These are phyloP conservation scores for Candida maltosa DNA, from an alignment of 805 yeast genomes.

Conservation along the genomic window DNA sequence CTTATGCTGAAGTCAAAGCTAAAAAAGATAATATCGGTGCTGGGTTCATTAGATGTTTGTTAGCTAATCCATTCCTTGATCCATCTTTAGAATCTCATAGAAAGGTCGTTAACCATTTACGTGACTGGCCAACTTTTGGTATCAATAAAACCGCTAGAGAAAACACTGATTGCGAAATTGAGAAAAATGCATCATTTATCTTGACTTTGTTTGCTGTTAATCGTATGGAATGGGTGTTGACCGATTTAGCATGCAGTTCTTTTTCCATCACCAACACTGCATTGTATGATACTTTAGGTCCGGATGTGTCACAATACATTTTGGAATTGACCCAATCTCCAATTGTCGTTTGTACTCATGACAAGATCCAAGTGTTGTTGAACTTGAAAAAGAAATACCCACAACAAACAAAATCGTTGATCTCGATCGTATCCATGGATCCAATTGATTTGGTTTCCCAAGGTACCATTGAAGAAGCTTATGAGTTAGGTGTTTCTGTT, in stretches of 20 bases:
- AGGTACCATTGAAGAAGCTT: slow-evolving; percentile 19
- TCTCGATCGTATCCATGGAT: slow-evolving; percentile 57
- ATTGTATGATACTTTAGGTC: slow-evolving; percentile 40
- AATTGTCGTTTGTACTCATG: slow-evolving; percentile 50
- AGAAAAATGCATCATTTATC: slow-evolving; percentile 27
- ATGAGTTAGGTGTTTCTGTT: slow-evolving; percentile 19
- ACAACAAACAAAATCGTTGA: slow-evolving; percentile 35
- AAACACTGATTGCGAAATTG: slow-evolving; percentile 9
- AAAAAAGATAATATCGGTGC: slow-evolving; percentile 34
- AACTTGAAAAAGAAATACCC: slow-evolving; percentile 35
- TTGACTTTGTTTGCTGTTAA: slow-evolving; percentile 32
- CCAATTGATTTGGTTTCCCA: slow-evolving; percentile 16
- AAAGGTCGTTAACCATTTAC: slow-evolving; percentile 16
- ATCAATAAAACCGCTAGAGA: slow-evolving; percentile 1
- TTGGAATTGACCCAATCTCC: slow-evolving; percentile 34
- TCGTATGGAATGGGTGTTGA: slow-evolving; percentile 34
- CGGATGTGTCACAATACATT: slow-evolving; percentile 29
- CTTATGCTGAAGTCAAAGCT: slow-evolving; percentile 27
- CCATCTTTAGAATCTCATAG: slow-evolving; percentile 12
- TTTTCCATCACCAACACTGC: slow-evolving; percentile 36
- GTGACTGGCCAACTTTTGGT: slow-evolving; percentile 14
- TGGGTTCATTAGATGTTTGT: slow-evolving; percentile 30
- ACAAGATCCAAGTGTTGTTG: slow-evolving; percentile 48
- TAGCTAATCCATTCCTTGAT: slow-evolving; percentile 20
- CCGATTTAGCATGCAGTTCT: slow-evolving; percentile 32